phyloP scores from a whole-genome alignment of 495 filamentous ascomycete genomes.

The Barbatosphaeria neglecta region DNA sequence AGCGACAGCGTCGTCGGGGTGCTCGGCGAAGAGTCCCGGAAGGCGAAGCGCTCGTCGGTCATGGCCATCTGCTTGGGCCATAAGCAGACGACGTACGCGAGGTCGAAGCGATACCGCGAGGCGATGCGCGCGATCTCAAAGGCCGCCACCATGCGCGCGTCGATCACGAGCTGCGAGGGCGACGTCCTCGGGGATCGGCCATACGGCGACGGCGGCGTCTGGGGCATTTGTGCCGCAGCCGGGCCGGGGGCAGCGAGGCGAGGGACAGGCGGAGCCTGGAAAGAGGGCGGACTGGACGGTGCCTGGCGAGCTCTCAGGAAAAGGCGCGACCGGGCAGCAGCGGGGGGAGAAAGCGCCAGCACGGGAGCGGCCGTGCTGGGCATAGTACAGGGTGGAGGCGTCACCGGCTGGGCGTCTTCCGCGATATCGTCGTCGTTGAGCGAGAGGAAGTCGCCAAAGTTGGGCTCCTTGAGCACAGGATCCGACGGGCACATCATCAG shows the following conservation, averaged over 20 bases:
- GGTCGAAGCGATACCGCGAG: slow-evolving; percentile 24
- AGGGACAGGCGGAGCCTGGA: not conserved
- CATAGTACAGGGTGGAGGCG: not conserved
- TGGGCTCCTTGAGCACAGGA: slow-evolving; percentile 25
- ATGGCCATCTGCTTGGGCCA: slow-evolving; percentile 22
- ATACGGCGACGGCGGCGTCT: not conserved
- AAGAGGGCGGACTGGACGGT: not conserved
- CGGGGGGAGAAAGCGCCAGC: not conserved
- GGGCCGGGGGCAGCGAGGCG: not conserved
- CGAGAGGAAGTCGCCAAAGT: slow-evolving; percentile 29
- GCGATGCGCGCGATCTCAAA: slow-evolving; percentile 31
- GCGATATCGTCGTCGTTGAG: slow-evolving; percentile 37
- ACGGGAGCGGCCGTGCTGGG: slow-evolving; percentile 1
- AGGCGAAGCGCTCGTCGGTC: not conserved
- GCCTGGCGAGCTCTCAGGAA: not conserved
- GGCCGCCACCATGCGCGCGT: slow-evolving; percentile 21
- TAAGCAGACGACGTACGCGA: slow-evolving; percentile 32
- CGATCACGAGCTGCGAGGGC: slow-evolving; percentile 15
- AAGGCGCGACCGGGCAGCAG: not conserved
- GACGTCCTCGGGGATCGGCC: slow-evolving; percentile 9
- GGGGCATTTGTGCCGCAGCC: slow-evolving; percentile 5
- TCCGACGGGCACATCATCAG: slow-evolving; percentile 2
- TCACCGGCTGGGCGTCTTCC: slow-evolving; percentile 12
- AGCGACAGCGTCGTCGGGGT: not conserved
- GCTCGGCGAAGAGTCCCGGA: not conserved